Evolutionary conservation across 495 filamentous ascomycete species (phyloP), one percentile per base, ranked within the genome.

Genomic region (Chlorociboria aeruginascens): DNA sequence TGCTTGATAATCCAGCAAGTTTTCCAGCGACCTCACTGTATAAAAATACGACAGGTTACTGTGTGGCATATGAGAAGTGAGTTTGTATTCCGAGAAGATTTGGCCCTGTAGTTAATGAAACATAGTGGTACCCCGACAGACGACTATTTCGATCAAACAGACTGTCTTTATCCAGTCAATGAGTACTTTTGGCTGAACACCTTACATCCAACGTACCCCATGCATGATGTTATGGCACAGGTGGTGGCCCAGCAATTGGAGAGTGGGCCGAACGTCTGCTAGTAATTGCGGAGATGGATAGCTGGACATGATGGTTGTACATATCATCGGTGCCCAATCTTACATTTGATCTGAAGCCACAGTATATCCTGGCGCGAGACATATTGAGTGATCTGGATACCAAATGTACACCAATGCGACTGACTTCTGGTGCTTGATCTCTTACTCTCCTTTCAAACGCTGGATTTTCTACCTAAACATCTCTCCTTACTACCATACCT

Each of bases 101-200:
- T n/a, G 32, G 34, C 12, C 29, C 43, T 17, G 33, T 37, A 17
- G 35, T 33, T 60, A 17, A 57, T 51, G 7, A 49, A 32, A 38
- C 34, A 9, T 50, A 77, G 73, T 60, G 76, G 77, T 1, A 80
- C 78, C 6, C 69, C 73, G 7, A 64, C 56, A 8, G 59, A 63
- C 48, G 59, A 74, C 32, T 71, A 68, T 3, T 65, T 67, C n/a
- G 62, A 67, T 37, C 50, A 65, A 2, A 67, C 61, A 42, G 20
- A 25, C 20, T 83, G 77, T 52, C 57, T 62, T 8, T 49, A 72
- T 28, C 61, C 71, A 0, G 73, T 82, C 2, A 69, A 80, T 44
- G 59, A 80, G 49, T 83, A 80, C 55, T 76, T 82, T 51, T 81
- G 77, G 79, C 59, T 81, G 13, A 80, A 81, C 49, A 66, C 55